Base-by-base conservation (phyloP, 1,139 yeast genomes). In the Blastobotrys ciferrii region DNA sequence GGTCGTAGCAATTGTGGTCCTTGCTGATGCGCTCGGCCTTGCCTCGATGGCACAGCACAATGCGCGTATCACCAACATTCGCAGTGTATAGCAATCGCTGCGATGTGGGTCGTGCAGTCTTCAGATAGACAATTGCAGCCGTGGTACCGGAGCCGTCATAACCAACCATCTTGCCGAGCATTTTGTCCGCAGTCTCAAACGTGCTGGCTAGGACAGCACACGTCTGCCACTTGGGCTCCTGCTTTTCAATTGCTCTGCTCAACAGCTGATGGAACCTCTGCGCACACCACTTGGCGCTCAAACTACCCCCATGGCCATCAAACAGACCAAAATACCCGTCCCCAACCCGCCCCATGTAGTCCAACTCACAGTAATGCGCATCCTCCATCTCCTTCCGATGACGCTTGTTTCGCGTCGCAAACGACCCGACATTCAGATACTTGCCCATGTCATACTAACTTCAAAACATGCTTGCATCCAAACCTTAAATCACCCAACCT, bases 221-320 rank as follows among this genome's bases (percentile, higher is more conserved):
- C 7, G 65, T 42, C 46, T 51, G 44, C 59, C 69, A 43, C 9
- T 46, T 50, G 36, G 42, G 31, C 32, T 53, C 59, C 32, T 68
- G 64, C 18, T 59, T 57, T 49, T 64, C 50, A 15, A 86, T 76
- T 53, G 76, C 79, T 41, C 73, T 74, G 51, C 80, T 86, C 45
- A 86, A 65, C 45, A 83, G 64, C n/a, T 74, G 66, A 65, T 92
- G 98, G 53, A 92, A 69, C 59, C 87, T 81, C 54, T 88, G 84
- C 0, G 97, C 95, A 70, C 98, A 89, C 95, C 96, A 92, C 58
- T 94, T 81, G 1, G 98, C 96, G 7, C 95, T 84, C 57, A 82
- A 88, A 53, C 83, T 81, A 14, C 99, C 99, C 2, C 98, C 98
- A 69, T 92, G 99, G 12, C 99, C 99, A 67, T 92, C 99, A 67